Percentiles rank a stretch among this genome's conserved stretches.
phyloP scores from a whole-genome alignment of 192 early-diverging fungal species.

The Coemansia sp. region DNA sequence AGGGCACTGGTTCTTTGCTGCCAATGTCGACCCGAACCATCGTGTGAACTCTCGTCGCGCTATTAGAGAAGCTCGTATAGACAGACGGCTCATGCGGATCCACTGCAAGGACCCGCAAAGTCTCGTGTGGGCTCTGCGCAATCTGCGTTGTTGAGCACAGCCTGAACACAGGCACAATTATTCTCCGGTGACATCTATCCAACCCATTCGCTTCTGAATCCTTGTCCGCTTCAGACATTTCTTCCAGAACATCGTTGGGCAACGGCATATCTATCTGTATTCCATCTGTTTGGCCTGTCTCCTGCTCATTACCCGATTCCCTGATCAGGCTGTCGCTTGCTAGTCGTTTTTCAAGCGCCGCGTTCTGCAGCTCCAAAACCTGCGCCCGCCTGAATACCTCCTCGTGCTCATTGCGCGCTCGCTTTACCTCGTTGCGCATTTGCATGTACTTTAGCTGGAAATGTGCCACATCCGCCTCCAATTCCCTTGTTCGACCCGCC shows the following conservation, averaged over 20 bases:
- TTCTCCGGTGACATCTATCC: not conserved
- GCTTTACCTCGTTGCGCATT: conserved; percentile 25
- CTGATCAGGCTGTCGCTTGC: not conserved
- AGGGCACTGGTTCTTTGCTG: conserved; percentile 16
- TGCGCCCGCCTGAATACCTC: not conserved
- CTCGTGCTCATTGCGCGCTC: conserved; percentile 16
- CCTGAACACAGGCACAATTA: not conserved
- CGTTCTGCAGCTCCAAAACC: conserved; percentile 26
- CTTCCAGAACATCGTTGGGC: too few species aligned
- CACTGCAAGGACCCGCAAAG: conserved; percentile 20
- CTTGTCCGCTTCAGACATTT: too few species aligned
- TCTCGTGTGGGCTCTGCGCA: not conserved
- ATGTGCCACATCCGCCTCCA: conserved; percentile 13
- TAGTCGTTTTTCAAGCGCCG: conserved; percentile 2
- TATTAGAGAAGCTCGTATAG: conserved; percentile 20
- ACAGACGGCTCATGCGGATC: conserved; percentile 22
- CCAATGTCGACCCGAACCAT: not conserved
- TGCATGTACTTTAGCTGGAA: conserved; percentile 2
- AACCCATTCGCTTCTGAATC: too few species aligned
- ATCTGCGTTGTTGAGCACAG: not conserved
- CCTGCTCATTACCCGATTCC: not conserved
- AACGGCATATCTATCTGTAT: too few species aligned
- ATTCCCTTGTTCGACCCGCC: not conserved
- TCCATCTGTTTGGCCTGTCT: too few species aligned
- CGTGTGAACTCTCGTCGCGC: not conserved